Percentiles rank a stretch among this genome's conserved stretches.
These are phyloP conservation scores for Eucalyptus polybractea DNA, from an alignment of 345 rosid species.

Conservation along the genomic window DNA sequence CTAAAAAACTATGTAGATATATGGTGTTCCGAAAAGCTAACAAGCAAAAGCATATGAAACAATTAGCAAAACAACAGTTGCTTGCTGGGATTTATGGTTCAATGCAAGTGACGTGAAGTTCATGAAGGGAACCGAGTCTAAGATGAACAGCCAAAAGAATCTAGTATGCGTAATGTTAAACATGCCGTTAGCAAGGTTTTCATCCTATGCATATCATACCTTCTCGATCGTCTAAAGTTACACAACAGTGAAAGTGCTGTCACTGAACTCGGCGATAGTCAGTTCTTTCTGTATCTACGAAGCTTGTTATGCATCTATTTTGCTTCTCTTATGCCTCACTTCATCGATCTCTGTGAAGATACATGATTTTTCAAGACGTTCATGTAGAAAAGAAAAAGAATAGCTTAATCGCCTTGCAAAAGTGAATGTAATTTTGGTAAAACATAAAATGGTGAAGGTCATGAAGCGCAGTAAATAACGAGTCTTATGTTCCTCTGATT, in stretches of 20 bases:
- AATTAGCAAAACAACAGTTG: slow-evolving; percentile 9
- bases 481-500: neutral
- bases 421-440: neutral
- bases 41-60: slow-evolving; percentile 70
- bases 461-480: neutral
- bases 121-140: too few relatives aligned
- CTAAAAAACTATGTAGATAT: slow-evolving; percentile 26
- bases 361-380: neutral
- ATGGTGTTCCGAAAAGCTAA: slow-evolving; percentile 86
- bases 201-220: too few relatives aligned
- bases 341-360: too few relatives aligned
- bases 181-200: too few relatives aligned
- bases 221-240: too few relatives aligned
- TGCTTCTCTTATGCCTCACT: too few relatives aligned
- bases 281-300: neutral
- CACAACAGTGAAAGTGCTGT: too few relatives aligned
- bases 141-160: too few relatives aligned
- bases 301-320: neutral
- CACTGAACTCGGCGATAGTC: too few relatives aligned
- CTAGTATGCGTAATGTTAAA: too few relatives aligned
- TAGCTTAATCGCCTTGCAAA: neutral
- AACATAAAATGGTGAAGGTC: neutral
- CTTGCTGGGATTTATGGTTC: slow-evolving; percentile 22
- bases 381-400: neutral
- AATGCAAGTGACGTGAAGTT: too few relatives aligned